Evolutionary conservation across 305 asterid genomes (phyloP).

Genomic region (Solanum hybrid): DNA sequence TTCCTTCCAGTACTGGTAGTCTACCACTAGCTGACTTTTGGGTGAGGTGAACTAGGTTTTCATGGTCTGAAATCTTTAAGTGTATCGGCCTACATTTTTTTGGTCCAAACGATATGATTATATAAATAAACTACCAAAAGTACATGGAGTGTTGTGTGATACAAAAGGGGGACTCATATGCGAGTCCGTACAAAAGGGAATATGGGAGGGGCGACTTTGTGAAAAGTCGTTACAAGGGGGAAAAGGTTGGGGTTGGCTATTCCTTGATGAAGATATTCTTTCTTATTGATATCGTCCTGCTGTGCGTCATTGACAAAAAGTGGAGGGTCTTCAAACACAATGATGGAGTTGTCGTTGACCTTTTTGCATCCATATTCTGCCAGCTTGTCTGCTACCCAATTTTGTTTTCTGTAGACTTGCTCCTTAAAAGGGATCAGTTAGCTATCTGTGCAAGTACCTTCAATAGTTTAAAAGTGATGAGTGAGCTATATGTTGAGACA

Average conservation of each 20-base stretch:
- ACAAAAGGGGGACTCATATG: neutral
- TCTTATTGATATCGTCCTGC: neutral
- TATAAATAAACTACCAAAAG: neutral
- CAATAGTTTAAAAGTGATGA: neutral
- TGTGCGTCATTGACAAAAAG: neutral
- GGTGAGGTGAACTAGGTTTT: neutral
- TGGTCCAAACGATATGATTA: neutral
- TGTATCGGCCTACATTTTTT: neutral
- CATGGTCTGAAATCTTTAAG: neutral
- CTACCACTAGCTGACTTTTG: neutral
- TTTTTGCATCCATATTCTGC: neutral
- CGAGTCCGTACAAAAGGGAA: neutral
- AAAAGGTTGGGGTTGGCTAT: neutral
- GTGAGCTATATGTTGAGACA: neutral
- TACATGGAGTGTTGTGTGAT: neutral
- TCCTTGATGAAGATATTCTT: neutral
- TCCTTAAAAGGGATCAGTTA: neutral
- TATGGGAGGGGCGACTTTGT: conserved; percentile 1
- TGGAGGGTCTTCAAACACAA: neutral
- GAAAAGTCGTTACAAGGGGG: neutral
- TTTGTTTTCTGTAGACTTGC: neutral
- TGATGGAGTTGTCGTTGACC: neutral
- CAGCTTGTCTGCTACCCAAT: neutral
- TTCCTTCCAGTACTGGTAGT: neutral
- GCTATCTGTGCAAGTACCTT: neutral